Conservation (phyloP, 176 grass and related monocot genomes). For the Triticum monococcum region DNA sequence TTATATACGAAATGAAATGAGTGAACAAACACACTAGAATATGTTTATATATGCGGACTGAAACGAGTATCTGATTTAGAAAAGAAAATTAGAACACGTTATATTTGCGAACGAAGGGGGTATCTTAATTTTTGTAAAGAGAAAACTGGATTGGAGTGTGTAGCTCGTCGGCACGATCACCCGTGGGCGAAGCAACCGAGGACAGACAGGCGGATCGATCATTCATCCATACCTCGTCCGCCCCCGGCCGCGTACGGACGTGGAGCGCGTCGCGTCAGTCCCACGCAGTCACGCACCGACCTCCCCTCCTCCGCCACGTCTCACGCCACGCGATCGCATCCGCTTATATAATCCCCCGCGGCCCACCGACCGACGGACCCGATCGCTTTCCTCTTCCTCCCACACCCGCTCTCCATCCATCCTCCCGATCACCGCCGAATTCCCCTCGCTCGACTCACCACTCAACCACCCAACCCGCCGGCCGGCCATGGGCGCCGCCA, state of each 20-base stretch:
- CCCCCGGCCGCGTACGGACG: background rate
- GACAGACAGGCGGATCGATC: background rate
- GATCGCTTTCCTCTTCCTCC: background rate
- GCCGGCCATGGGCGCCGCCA: constrained; percentile 66
- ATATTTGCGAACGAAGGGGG: no score
- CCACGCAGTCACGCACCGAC: background rate
- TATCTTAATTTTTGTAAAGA: no score
- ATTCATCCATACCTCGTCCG: no score
- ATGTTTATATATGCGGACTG: no score
- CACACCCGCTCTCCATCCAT: background rate
- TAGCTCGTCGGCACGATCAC: background rate
- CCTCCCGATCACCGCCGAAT: background rate
- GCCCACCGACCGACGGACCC: background rate
- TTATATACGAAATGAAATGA: no score
- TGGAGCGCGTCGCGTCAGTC: constrained; percentile 15
- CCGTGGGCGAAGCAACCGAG: background rate
- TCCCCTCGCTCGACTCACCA: background rate
- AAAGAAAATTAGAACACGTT: no score
- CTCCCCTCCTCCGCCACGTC: background rate
- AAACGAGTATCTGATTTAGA: no score
- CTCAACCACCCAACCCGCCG: background rate
- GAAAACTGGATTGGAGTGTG: background rate
- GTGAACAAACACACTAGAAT: no score
- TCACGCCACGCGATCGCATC: background rate
- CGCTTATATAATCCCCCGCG: background rate